These are phyloP conservation scores for Amylostereum areolatum DNA, from an alignment of 1,284 basidiomycete genomes.

Conservation along the genomic window DNA sequence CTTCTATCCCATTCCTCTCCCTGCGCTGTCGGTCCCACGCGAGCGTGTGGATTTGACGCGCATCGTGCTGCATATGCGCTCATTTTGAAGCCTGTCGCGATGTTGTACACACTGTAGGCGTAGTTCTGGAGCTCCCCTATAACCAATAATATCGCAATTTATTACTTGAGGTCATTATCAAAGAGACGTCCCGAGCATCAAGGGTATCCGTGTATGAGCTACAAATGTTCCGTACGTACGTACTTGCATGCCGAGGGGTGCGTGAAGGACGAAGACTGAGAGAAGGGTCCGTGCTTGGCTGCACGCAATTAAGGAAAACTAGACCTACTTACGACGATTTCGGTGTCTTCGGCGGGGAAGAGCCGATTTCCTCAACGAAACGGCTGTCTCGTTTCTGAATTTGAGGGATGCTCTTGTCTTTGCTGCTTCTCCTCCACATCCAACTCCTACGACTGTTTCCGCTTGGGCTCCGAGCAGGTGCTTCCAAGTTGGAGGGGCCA, in stretches of 20 bases:
- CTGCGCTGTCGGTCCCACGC: not conserved
- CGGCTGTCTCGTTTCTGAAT: conserved; percentile 10
- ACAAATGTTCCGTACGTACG: not conserved
- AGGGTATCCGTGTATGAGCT: not conserved
- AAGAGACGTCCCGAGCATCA: not conserved
- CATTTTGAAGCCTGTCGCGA: too few relatives aligned
- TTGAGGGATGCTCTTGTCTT: not conserved
- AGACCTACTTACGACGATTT: not conserved
- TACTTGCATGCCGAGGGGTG: not conserved
- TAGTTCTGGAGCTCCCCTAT: too few relatives aligned
- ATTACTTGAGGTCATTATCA: not conserved
- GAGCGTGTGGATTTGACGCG: not conserved
- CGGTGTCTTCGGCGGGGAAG: not conserved
- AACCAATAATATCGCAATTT: too few relatives aligned
- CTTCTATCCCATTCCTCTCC: too few relatives aligned
- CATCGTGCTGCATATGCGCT: too few relatives aligned
- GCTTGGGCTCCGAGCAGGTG: not conserved
- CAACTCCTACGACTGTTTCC: conserved; percentile 1
- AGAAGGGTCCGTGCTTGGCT: not conserved
- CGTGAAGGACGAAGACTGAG: not conserved
- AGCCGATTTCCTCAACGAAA: conserved; percentile 12
- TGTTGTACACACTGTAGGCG: too few relatives aligned
- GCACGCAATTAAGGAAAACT: not conserved
- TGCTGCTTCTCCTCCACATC: not conserved
- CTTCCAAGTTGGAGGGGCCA: not conserved